Evolutionary conservation across 768 basidiomycete species (phyloP), one percentile per base, ranked within the genome.

Genomic region (Tricholoma flavovirens): DNA sequence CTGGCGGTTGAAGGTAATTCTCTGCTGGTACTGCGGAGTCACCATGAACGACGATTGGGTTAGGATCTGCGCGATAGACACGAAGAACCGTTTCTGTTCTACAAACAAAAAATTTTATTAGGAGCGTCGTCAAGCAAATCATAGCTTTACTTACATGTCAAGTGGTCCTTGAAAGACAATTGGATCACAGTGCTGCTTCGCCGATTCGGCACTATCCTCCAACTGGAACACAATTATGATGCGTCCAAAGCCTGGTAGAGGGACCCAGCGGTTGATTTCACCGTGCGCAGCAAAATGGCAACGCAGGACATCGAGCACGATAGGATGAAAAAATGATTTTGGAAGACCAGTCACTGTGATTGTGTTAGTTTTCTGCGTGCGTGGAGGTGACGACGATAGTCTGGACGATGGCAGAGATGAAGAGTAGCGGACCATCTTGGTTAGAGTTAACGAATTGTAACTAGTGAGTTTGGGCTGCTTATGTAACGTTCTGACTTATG

Each of bases 261-360:
- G 93, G 0, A 89, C 91, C 94, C 95, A 99, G 62, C 87, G 81
- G 64, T 89, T 85, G n/a, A 99, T 83, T 22, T 78, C 73, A 15
- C 97, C 96, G 62, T 87, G 94, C 2, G 77, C 65, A 3, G 74
- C 75, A 66, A 98, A 98, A 66, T 95, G 87, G 19, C 77, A 71
- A 40, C 74, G 78, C 21, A 98, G 75, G 15, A 88, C 80, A 10
- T 79, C 71, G 21, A 93, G 77, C 57, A 89, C 78, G 0, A 78
- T 63, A 5, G 87, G 84, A 33, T 86, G 78, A 73, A 98, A 96
- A 69, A 94, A 91, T 1, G 79, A 73, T 32, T 75, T 79, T 3
- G 93, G 91, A 0, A 98, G 71, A 2, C 82, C 78, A 1, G 94
- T 85, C 49, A 98, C 79, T 38, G 93, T 80, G 29, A 98, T 76